Evolutionary conservation across 192 early-diverging fungal species (phyloP).

Genomic region (Gigaspora rosea): DNA sequence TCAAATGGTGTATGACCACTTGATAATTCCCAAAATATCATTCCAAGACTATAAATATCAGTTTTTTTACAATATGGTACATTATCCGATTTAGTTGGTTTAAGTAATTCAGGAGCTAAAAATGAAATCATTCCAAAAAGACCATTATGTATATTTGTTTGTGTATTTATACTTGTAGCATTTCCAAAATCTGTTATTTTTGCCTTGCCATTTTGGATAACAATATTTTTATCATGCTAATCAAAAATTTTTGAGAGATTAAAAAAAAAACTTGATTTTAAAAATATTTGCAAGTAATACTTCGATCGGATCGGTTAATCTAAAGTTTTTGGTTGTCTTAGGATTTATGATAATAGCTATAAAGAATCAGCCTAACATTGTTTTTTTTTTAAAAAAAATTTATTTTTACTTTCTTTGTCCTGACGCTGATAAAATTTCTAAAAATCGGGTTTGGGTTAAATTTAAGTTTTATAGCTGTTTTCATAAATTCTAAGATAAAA

Average conservation of each 20-base stretch:
- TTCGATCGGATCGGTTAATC: too few species aligned
- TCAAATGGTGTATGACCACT: not conserved
- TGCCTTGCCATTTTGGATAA: not conserved
- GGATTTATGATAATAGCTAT: too few species aligned
- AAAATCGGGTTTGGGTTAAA: too few species aligned
- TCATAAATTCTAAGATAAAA: too few species aligned
- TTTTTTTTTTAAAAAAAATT: too few species aligned
- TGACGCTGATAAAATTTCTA: too few species aligned
- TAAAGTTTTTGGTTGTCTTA: too few species aligned
- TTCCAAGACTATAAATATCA: conserved; percentile 12
- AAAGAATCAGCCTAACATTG: too few species aligned
- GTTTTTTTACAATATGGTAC: too few species aligned
- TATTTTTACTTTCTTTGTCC: too few species aligned
- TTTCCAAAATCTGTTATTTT: conserved; percentile 21
- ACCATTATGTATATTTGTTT: not conserved
- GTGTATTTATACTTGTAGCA: not conserved
- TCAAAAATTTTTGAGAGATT: not conserved
- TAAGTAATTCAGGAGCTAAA: not conserved
- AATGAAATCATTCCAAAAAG: not conserved
- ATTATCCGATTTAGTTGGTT: not conserved
- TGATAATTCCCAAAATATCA: not conserved
- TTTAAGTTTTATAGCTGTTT: too few species aligned
- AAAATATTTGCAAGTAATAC: not conserved
- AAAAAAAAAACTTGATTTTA: not conserved
- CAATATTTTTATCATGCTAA: not conserved